Percentiles rank a stretch among this genome's conserved stretches.
These are phyloP conservation scores for Dalbergia oliveri DNA, from an alignment of 306 rosid genomes.

Conservation along the genomic window DNA sequence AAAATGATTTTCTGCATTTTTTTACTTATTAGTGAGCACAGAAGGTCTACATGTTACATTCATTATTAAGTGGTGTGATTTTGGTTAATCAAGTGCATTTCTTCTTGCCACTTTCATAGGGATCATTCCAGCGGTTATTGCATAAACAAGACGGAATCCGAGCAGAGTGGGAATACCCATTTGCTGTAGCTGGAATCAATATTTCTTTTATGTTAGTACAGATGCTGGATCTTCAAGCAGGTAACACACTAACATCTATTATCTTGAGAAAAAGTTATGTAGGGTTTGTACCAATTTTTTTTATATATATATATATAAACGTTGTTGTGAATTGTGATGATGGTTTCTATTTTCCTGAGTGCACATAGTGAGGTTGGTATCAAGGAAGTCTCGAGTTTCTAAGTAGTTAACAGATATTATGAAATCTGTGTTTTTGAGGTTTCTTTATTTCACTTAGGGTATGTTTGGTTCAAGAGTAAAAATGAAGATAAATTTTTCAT, in stretches of 20 bases:
- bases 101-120: conserved; percentile 63
- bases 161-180: conserved; percentile 99
- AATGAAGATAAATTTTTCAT: too few relatives aligned
- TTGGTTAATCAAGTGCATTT: conserved; percentile 25
- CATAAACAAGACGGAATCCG: conserved; percentile 83
- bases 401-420: not conserved
- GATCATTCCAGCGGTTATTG: conserved; percentile 81
- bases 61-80: conserved; percentile 1
- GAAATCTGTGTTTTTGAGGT: too few relatives aligned
- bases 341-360: conserved; percentile 2
- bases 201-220: conserved; percentile 87
- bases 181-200: conserved; percentile 96
- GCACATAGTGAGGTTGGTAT: not conserved
- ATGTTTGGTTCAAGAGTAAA: too few relatives aligned
- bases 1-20: conserved; percentile 14
- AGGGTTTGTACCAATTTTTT: not conserved
- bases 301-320: too few relatives aligned
- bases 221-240: conserved; percentile 91
- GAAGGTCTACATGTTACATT: not conserved
- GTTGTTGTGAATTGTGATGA: not conserved
- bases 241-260: conserved; percentile 49
- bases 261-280: conserved; percentile 10
- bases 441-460: too few relatives aligned
- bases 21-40: not conserved
- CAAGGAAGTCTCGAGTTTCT: conserved; percentile 7